Conservation (phyloP, 495 filamentous ascomycete genomes). For the Penicillium parvum region DNA sequence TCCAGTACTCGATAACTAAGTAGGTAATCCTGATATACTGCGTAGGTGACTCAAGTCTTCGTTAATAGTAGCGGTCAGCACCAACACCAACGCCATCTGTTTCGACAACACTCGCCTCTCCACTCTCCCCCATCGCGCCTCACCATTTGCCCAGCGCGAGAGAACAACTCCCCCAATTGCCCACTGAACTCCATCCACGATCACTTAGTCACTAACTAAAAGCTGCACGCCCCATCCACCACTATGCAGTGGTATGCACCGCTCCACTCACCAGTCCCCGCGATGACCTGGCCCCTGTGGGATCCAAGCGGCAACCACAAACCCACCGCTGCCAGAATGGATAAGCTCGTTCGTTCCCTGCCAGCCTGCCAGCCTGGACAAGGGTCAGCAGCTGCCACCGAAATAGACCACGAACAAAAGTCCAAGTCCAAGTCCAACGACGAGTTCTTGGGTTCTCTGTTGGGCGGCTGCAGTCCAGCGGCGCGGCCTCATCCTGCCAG, state of each 20-base stretch:
- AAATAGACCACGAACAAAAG: conserved; percentile 16
- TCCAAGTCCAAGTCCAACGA: too few species aligned
- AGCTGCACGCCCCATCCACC: too few species aligned
- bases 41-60: background rate
- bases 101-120: background rate
- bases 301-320: conserved; percentile 2
- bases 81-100: background rate
- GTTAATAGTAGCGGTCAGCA: conserved; percentile 21
- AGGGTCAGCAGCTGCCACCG: too few species aligned
- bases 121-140: background rate
- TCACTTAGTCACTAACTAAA: too few species aligned
- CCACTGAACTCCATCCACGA: conserved; percentile 12
- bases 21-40: background rate
- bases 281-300: conserved; percentile 37
- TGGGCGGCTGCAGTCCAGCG: too few species aligned
- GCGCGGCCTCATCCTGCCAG: too few species aligned
- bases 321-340: background rate
- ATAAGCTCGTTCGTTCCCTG: conserved; percentile 8
- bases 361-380: too few species aligned
- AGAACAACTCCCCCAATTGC: background rate
- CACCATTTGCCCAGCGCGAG: conserved; percentile 5
- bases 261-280: conserved; percentile 24
- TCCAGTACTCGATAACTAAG: too few species aligned
- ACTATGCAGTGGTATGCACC: too few species aligned
- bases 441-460: too few species aligned